Evolutionary conservation across 495 filamentous ascomycete genomes (phyloP).

Genomic region (Antarctomyces pellizariae): DNA sequence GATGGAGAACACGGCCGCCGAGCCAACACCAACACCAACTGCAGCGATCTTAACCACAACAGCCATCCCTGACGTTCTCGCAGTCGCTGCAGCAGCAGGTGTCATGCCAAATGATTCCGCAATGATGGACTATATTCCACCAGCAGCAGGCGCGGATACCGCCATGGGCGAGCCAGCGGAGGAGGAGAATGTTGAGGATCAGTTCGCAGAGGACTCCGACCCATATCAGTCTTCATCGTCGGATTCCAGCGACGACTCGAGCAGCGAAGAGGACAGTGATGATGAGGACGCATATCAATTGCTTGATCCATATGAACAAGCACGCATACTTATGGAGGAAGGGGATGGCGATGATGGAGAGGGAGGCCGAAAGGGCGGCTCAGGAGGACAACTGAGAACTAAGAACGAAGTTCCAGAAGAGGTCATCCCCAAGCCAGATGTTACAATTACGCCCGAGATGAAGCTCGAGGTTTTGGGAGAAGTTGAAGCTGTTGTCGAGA

Average conservation of each 20-base stretch:
- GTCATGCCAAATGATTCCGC: background rate
- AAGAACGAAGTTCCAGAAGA: slow-evolving; percentile 52
- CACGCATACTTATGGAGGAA: slow-evolving; percentile 55
- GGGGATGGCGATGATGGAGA: slow-evolving; percentile 50
- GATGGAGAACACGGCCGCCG: too few relatives aligned
- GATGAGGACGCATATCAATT: slow-evolving; percentile 49
- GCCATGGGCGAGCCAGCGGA: background rate
- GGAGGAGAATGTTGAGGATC: slow-evolving; percentile 17
- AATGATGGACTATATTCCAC: background rate
- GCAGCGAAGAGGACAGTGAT: slow-evolving; percentile 32
- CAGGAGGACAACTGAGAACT: slow-evolving; percentile 31
- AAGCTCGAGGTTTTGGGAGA: slow-evolving; percentile 47
- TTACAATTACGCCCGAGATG: slow-evolving; percentile 51
- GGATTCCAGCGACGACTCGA: slow-evolving; percentile 20
- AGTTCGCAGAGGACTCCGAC: slow-evolving; percentile 42
- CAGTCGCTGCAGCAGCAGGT: background rate
- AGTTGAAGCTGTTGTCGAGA: slow-evolving; percentile 52
- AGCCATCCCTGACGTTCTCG: too few relatives aligned
- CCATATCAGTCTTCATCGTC: slow-evolving; percentile 23
- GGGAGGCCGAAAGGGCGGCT: slow-evolving; percentile 17
- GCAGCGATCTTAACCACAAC: slow-evolving; percentile 3
- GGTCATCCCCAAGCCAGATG: slow-evolving; percentile 44
- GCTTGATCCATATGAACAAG: slow-evolving; percentile 54
- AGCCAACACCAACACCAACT: too few relatives aligned
- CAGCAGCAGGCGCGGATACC: background rate